Base-by-base conservation (phyloP, 345 rosid genomes). In the Euphorbia tirucalli region DNA sequence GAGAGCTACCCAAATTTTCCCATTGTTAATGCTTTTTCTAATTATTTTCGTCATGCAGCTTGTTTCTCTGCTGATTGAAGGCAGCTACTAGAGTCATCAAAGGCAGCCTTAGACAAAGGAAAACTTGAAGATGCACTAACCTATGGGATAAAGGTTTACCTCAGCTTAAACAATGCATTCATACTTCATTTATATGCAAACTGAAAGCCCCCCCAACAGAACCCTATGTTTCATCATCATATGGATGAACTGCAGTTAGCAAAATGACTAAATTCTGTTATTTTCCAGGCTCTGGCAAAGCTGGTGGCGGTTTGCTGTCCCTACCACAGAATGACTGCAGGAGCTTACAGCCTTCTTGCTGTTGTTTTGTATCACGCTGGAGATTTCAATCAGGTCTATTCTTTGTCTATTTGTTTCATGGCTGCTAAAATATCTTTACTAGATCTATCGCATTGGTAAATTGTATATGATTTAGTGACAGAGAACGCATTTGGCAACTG, bases 21-120 rank as follows among this genome's bases (percentile, higher is more conserved):
- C 46, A 41, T 5, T 37, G 30, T 35, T 28, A 44, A 30, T 67
- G 69, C 54, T 14, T 76, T 73, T 61, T 82, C 60, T 73, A 79
- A 54, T 77, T 78, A 61, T 79, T 58, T 76, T 77, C 93, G 92
- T 97, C 97, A 95, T 92, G 97, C 97, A 61, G 96, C 99, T 65
- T 95, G 97, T 86, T 90, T 97, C 72, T 90, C 99, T 81, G 99
- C 99, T 24, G 98, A 95, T 84, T 97, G 99, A 78, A 88, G 99
- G 71, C 97, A 92, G 71, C 99, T 95, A 74, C 83, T 95, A 67
- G 99, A 95, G 82, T 95, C 97, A 67, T 95, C 99, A 70, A 95
- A 95, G 86, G 90, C 99, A 68, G 99, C 99, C 72, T 82, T 92
- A 70, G 99, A 95, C 79, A 95, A 95, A 77, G 99, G 99, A 75